phyloP scores from a whole-genome alignment of 495 filamentous ascomycete genomes.

The Hypoxylon intermedium region DNA sequence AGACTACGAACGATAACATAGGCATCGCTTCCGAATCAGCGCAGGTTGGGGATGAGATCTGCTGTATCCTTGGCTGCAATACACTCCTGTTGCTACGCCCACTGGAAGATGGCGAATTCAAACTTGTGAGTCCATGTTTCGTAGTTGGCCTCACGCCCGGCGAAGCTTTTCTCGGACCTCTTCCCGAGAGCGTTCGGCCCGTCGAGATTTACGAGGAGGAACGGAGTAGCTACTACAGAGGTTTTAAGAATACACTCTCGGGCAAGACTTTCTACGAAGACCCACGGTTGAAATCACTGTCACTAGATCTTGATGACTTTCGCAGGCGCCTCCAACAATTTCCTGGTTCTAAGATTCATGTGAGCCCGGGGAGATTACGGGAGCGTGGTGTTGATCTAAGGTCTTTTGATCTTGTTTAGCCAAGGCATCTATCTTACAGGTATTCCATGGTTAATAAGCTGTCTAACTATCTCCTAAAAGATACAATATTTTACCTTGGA shows the following conservation, averaged over 20 bases:
- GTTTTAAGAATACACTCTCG: conserved; percentile 1
- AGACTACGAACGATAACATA: background rate
- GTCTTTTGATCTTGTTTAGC: conserved; percentile 12
- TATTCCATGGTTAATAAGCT: no score
- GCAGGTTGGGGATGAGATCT: conserved; percentile 14
- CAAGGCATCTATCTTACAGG: no score
- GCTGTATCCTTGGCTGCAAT: conserved; percentile 14
- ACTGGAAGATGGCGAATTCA: conserved; percentile 1
- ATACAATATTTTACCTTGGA: no score
- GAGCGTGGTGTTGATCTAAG: background rate
- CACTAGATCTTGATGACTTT: conserved; percentile 8
- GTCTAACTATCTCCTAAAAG: no score
- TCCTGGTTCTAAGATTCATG: background rate
- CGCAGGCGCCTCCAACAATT: background rate
- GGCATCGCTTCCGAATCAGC: conserved; percentile 2
- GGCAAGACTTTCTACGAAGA: conserved; percentile 9
- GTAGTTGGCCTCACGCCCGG: background rate
- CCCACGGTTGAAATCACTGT: conserved; percentile 12
- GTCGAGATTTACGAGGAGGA: background rate
- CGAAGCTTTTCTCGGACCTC: conserved; percentile 20
- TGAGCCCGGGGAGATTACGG: conserved; percentile 2
- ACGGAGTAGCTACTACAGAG: background rate
- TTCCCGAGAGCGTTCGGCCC: conserved; percentile 2
- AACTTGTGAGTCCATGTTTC: conserved; percentile 16
- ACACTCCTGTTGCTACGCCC: conserved; percentile 4